phyloP scores from a whole-genome alignment of 441 rosid species.

The Pelargonium cotyledonis region DNA sequence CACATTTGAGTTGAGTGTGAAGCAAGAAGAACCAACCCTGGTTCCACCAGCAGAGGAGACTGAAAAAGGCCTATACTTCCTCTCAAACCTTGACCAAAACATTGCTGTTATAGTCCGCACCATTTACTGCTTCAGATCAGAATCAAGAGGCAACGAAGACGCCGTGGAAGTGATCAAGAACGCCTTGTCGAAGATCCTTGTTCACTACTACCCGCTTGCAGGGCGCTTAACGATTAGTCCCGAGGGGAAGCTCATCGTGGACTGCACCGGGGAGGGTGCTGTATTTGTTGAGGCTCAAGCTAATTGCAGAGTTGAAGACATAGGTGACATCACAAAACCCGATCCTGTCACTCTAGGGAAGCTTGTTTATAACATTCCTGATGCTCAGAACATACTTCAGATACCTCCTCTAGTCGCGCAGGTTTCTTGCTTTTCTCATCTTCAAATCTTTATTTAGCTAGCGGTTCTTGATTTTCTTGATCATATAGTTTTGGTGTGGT shows the following conservation, averaged over 20 bases:
- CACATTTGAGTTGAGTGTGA: conserved; percentile 34
- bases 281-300: conserved; percentile 84
- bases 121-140: conserved; percentile 66
- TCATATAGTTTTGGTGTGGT: neutral
- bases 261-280: conserved; percentile 77
- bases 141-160: conserved; percentile 55
- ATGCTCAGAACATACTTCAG: conserved; percentile 62
- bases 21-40: conserved; percentile 46
- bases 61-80: conserved; percentile 59
- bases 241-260: conserved; percentile 63
- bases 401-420: conserved; percentile 71
- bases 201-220: conserved; percentile 65
- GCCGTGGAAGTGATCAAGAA: conserved; percentile 48
- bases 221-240: conserved; percentile 67
- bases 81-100: conserved; percentile 82
- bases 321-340: conserved; percentile 51
- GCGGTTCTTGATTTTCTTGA: too few species aligned
- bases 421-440: conserved; percentile 34
- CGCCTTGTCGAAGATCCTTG: conserved; percentile 63
- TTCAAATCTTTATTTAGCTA: too few species aligned
- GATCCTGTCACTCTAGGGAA: conserved; percentile 66
- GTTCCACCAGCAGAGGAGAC: conserved; percentile 70
- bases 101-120: conserved; percentile 69
- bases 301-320: conserved; percentile 39
- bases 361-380: conserved; percentile 63